phyloP scores from a whole-genome alignment of 2,329 filamentous ascomycete genomes.

The Arthroderma sp. region DNA sequence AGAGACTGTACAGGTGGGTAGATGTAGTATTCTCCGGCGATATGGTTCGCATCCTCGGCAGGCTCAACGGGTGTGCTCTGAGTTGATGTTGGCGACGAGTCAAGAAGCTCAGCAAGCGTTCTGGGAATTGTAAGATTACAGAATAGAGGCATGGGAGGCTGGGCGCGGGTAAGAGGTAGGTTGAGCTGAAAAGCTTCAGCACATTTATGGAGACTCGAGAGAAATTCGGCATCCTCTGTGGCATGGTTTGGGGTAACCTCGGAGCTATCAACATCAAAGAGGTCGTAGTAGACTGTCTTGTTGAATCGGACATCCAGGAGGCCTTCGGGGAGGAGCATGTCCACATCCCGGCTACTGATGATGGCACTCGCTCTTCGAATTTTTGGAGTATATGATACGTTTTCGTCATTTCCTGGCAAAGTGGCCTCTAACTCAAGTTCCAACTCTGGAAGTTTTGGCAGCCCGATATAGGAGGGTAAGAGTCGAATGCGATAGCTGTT shows the following conservation, averaged over 20 bases:
- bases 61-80: background rate
- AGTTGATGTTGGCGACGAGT: background rate
- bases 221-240: constrained; percentile 6
- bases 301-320: constrained; percentile 31
- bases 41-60: constrained; percentile 6
- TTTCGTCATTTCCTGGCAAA: background rate
- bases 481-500: constrained; percentile 23
- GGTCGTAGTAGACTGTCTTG: constrained; percentile 22
- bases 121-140: constrained; percentile 23
- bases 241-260: background rate
- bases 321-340: constrained; percentile 31
- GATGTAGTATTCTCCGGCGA: constrained; percentile 24
- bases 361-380: constrained; percentile 25
- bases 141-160: constrained; percentile 22
- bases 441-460: constrained; percentile 19
- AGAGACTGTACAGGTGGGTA: constrained; percentile 25
- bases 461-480: constrained; percentile 20
- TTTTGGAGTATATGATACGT: constrained; percentile 2
- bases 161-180: constrained; percentile 6
- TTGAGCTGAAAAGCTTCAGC: constrained; percentile 17
- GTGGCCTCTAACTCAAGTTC: constrained; percentile 26
- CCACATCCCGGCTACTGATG: constrained; percentile 22
- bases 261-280: constrained; percentile 14
- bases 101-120: background rate
- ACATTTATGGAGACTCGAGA: constrained; percentile 18